Percentiles rank a stretch among this genome's conserved stretches.
These are phyloP conservation scores for Extremus antarcticus DNA, from an alignment of 495 filamentous ascomycete genomes.

Conservation along the genomic window DNA sequence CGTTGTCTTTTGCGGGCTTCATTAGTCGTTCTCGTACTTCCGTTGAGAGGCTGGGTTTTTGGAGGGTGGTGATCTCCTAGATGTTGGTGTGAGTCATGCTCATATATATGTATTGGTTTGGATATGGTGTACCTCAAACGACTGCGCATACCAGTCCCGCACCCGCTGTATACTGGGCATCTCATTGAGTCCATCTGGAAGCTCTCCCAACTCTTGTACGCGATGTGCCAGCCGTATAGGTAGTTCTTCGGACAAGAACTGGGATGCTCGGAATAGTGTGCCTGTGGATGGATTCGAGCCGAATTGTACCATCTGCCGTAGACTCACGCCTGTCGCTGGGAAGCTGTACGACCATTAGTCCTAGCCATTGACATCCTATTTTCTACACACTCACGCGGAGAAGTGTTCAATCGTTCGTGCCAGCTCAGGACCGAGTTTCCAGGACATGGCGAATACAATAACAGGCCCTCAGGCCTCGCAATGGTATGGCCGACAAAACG, in stretches of 20 bases:
- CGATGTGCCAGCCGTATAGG: constrained; percentile 94
- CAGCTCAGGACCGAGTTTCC: constrained; percentile 37
- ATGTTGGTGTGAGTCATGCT: neutral
- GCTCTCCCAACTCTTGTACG: constrained; percentile 79
- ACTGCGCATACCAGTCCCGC: constrained; percentile 97
- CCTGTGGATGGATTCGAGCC: constrained; percentile 51
- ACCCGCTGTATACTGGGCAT: constrained; percentile 96
- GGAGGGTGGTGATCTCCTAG: constrained; percentile 81
- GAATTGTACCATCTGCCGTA: constrained; percentile 99
- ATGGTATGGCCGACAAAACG: neutral
- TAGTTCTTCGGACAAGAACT: constrained; percentile 96
- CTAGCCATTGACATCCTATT: neutral
- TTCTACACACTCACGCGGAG: constrained; percentile 14
- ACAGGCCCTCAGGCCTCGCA: neutral
- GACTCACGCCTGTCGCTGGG: constrained; percentile 89
- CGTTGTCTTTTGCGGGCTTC: constrained; percentile 54
- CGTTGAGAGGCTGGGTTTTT: constrained; percentile 60
- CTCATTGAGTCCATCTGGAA: constrained; percentile 95
- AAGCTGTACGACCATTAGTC: constrained; percentile 56
- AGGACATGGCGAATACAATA: neutral
- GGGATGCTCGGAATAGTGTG: constrained; percentile 91
- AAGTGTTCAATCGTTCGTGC: constrained; percentile 99
- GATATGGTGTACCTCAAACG: constrained; percentile 69
- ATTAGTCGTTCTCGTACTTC: constrained; percentile 72
- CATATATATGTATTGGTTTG: neutral